Percentiles rank a stretch among this genome's conserved stretches.
Conservation (phyloP, 1,139 yeast genomes). For the Dujonia santamariae region DNA sequence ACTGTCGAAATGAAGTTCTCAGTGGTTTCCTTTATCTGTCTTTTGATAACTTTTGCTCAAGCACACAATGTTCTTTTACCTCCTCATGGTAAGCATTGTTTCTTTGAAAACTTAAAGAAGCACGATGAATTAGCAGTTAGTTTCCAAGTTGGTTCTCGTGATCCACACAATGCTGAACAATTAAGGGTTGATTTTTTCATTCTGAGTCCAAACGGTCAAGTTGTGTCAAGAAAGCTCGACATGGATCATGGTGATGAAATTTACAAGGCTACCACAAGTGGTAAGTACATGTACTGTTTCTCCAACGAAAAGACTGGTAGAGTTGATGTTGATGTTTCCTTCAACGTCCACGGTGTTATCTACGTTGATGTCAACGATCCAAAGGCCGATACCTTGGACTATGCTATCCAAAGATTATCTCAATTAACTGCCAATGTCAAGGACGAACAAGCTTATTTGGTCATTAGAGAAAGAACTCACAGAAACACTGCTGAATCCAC, state of each 20-base stretch:
- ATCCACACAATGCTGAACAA: slow-evolving; percentile 75
- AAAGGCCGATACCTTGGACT: slow-evolving; percentile 77
- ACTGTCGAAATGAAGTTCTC: slow-evolving; percentile 8
- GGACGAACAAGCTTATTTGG: slow-evolving; percentile 90
- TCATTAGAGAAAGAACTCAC: slow-evolving; percentile 94
- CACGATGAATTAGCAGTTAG: slow-evolving; percentile 87
- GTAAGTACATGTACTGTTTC: slow-evolving; percentile 88
- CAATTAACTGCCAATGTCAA: slow-evolving; percentile 82
- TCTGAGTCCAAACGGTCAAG: slow-evolving; percentile 57
- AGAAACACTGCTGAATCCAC: slow-evolving; percentile 98
- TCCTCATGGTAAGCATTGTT: slow-evolving; percentile 87
- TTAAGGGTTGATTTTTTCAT: slow-evolving; percentile 72
- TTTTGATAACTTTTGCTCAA: slow-evolving; percentile 18
- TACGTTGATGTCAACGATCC: slow-evolving; percentile 86
- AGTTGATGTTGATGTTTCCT: slow-evolving; percentile 86
- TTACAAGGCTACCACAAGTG: slow-evolving; percentile 60
- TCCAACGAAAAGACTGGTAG: slow-evolving; percentile 75
- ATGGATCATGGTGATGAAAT: slow-evolving; percentile 82
- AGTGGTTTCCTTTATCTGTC: slow-evolving; percentile 12
- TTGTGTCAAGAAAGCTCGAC: slow-evolving; percentile 46
- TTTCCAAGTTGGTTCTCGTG: slow-evolving; percentile 93
- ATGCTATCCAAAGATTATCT: slow-evolving; percentile 73
- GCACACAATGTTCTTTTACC: slow-evolving; percentile 85
- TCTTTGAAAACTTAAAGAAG: slow-evolving; percentile 74
- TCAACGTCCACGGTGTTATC: slow-evolving; percentile 91